Evolutionary conservation across 352 stramenopile genomes (phyloP), one percentile per base, ranked within the genome.

Genomic region (Sclerospora graminicola): DNA sequence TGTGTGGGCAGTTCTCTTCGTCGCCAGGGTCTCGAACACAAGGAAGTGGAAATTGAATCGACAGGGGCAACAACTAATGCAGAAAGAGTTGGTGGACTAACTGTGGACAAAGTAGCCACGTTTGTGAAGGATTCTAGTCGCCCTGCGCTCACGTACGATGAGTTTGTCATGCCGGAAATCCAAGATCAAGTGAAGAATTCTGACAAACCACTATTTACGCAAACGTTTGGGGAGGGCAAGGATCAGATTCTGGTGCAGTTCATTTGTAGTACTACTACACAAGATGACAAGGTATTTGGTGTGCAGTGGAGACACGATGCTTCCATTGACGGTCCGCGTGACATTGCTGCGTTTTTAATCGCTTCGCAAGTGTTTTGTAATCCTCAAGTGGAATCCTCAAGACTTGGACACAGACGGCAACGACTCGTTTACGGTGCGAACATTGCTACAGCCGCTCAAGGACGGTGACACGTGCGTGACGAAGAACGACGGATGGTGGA

Each of bases 401-500:
- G 52, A 82, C 45, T 57, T 65, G 10, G 67, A 79, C 33, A 53
- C 52, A 10, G 56, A 73, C 27, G 67, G 71, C 5, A 57, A 63
- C 41, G 60, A 78, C 20, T 43, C 66, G 15, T 66, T 79, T 32
- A 70, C 68, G 0, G 72, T 88, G 9, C 52, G 44, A 2, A 73
- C 61, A 33, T 47, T 89, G 38, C 45, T 88, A 34, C 57, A 63
- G 33, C 77, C 80, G 0, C 38, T 87, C 19, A 49, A 53, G 6
- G 62, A 71, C 21, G 36, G 57, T 1, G 57, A 61, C 15, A 82
- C 70, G 31, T 91, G 80, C 48, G 54, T 89, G 16, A 89, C 82
- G 42, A 61, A 76, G 14, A 89, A 79, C 27, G 80, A 91, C 61
- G 76, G 79, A 13, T 87, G 75, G 75, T 86, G 75, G 80, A 86